Base-by-base conservation (phyloP, 768 basidiomycete genomes). In the Filobasidium wieringae region DNA sequence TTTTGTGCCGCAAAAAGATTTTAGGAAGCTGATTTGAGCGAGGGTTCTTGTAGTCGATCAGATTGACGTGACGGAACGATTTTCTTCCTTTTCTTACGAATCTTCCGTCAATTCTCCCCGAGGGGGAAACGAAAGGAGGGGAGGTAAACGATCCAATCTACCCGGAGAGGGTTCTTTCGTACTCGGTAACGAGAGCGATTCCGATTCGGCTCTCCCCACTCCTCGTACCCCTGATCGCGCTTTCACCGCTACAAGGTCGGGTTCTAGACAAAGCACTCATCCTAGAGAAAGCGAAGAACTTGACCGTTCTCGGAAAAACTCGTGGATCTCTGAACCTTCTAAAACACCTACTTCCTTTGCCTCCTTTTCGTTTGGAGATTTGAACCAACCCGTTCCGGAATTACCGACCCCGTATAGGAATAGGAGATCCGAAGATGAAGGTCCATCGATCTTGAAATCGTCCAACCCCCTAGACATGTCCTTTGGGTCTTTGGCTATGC, bases 241-340 rank as follows among this genome's bases (percentile, higher is more conserved):
- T n/a, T n/a, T n/a, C n/a, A n/a, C n/a, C n/a, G n/a, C n/a, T n/a
- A n/a, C n/a, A n/a, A n/a, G n/a, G n/a, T n/a, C n/a, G n/a, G n/a
- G n/a, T n/a, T n/a, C n/a, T n/a, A n/a, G n/a, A n/a, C n/a, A n/a
- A n/a, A n/a, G n/a, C n/a, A n/a, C n/a, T n/a, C n/a, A n/a, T n/a
- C n/a, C n/a, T n/a, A n/a, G n/a, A n/a, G n/a, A n/a, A n/a, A n/a
- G n/a, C n/a, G n/a, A n/a, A n/a, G n/a, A n/a, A n/a, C n/a, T n/a
- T n/a, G n/a, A n/a, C n/a, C n/a, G n/a, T n/a, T n/a, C n/a, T n/a
- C n/a, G n/a, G n/a, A n/a, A n/a, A n/a, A n/a, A n/a, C 31, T 57
- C 56, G 4, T 57, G 56, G 56, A 57, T 57, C 26, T 51, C 56
- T 17, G 56, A 57, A 39, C 49, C 56, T 12, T 39, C 47, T 11